phyloP scores from a whole-genome alignment of 2,329 filamentous ascomycete genomes.

The Atkinsonella texensis region DNA sequence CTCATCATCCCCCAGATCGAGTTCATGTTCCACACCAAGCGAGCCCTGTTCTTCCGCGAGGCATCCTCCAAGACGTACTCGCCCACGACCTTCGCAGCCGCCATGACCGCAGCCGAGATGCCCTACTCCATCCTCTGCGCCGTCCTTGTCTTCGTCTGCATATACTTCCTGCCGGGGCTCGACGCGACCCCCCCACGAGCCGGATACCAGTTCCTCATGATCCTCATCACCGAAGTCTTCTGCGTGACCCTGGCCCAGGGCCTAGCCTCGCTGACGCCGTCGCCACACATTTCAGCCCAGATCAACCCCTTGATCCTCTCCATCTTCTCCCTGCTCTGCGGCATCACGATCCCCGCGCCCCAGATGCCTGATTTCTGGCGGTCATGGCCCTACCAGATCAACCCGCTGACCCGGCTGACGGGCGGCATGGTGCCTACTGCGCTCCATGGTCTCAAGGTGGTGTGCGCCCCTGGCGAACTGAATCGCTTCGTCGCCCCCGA shows the following conservation, averaged over 20 bases:
- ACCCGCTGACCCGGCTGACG: slow-evolving; percentile 74
- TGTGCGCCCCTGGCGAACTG: slow-evolving; percentile 48
- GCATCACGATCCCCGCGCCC: slow-evolving; percentile 67
- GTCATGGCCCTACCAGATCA: slow-evolving; percentile 69
- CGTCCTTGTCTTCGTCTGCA: slow-evolving; percentile 65
- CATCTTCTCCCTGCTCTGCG: slow-evolving; percentile 75
- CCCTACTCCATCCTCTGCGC: slow-evolving; percentile 75
- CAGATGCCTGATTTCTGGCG: slow-evolving; percentile 73
- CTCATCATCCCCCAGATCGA: slow-evolving; percentile 77
- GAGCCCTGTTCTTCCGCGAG: slow-evolving; percentile 78
- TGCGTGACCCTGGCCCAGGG: slow-evolving; percentile 68
- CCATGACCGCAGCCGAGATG: slow-evolving; percentile 72
- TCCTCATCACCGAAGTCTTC: slow-evolving; percentile 75
- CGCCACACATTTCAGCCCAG: slow-evolving; percentile 65
- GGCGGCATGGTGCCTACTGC: slow-evolving; percentile 70
- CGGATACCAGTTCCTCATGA: slow-evolving; percentile 78
- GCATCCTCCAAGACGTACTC: slow-evolving; percentile 78
- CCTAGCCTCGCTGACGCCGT: slow-evolving; percentile 65
- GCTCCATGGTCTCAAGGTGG: slow-evolving; percentile 52
- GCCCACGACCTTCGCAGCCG: slow-evolving; percentile 62
- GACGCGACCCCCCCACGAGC: slow-evolving; percentile 50
- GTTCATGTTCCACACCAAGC: slow-evolving; percentile 64
- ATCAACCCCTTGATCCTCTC: slow-evolving; percentile 76
- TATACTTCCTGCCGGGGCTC: slow-evolving; percentile 79
- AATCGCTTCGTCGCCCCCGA: slow-evolving; percentile 56